A percentile compares a stretch with the other conserved stretches of the same genome.
These are phyloP conservation scores for Phytophthora citricola DNA, from an alignment of 352 stramenopile species.

Conservation along the genomic window DNA sequence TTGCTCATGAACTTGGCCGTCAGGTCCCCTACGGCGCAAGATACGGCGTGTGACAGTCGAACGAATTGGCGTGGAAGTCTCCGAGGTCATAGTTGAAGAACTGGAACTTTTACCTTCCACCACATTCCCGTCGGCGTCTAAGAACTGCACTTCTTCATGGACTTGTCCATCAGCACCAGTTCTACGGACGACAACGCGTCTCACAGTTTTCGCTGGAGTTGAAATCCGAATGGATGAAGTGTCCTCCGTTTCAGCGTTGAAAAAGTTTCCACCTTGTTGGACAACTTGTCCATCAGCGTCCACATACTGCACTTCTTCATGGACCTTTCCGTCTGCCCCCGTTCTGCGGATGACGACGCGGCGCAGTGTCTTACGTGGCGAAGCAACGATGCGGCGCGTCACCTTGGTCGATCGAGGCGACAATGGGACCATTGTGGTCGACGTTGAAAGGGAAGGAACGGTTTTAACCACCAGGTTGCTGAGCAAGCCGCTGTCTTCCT, in stretches of 20 bases:
- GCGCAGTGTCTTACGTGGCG: conserved; percentile 31
- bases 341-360: conserved; percentile 28
- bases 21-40: background rate
- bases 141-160: conserved; percentile 23
- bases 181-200: conserved; percentile 20
- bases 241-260: conserved; percentile 11
- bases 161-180: conserved; percentile 26
- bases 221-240: conserved; percentile 3
- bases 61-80: background rate
- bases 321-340: conserved; percentile 22
- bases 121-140: conserved; percentile 32
- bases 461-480: conserved; percentile 32
- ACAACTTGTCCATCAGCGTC: conserved; percentile 25
- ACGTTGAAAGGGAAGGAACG: conserved; percentile 15
- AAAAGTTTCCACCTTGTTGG: conserved; percentile 12
- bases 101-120: conserved; percentile 23
- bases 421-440: conserved; percentile 13
- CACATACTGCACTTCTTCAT: conserved; percentile 32
- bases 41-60: conserved; percentile 7
- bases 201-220: conserved; percentile 15
- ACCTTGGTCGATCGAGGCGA: conserved; percentile 25
- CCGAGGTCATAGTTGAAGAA: background rate
- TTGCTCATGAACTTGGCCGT: background rate
- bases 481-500: conserved; percentile 14
- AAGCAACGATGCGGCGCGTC: conserved; percentile 29